These are phyloP conservation scores for Neofusicoccum parvum DNA, from an alignment of 2,329 filamentous ascomycete species.

Conservation along the genomic window DNA sequence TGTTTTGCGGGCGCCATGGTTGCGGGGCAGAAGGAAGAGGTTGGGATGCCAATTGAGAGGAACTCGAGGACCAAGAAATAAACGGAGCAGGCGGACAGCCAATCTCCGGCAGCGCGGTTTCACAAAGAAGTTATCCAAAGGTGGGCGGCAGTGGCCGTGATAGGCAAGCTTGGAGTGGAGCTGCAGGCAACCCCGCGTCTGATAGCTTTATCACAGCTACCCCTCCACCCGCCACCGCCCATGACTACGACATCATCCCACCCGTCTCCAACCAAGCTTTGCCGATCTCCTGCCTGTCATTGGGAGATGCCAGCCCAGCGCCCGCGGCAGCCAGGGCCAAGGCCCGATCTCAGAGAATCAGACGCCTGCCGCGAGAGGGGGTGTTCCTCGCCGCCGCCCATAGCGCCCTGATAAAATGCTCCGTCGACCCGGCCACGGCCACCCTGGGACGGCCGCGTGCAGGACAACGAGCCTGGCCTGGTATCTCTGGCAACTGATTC, in stretches of 20 bases:
- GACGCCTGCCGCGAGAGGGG: neutral
- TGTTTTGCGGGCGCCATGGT: conserved; percentile 54
- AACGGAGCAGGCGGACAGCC: neutral
- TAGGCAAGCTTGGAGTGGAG: neutral
- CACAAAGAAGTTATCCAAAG: neutral
- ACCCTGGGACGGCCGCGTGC: too few species aligned
- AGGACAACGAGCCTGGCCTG: too few species aligned
- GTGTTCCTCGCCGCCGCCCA: neutral
- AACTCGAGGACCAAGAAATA: neutral
- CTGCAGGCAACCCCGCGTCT: neutral
- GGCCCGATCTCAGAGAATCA: neutral
- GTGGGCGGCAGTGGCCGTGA: neutral
- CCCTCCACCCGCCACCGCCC: neutral
- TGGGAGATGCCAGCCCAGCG: neutral
- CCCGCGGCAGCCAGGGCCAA: neutral
- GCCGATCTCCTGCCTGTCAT: conserved; percentile 1
- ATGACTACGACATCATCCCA: neutral
- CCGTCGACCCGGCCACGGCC: neutral
- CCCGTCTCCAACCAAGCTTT: neutral
- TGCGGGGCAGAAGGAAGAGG: neutral
- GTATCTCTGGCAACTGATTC: too few species aligned
- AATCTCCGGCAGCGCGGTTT: neutral
- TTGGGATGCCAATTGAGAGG: neutral
- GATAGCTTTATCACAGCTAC: conserved; percentile 12
- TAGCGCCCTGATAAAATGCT: conserved; percentile 14